These are phyloP conservation scores for Hortiboletus campestris DNA, from an alignment of 768 basidiomycete genomes.

Conservation along the genomic window DNA sequence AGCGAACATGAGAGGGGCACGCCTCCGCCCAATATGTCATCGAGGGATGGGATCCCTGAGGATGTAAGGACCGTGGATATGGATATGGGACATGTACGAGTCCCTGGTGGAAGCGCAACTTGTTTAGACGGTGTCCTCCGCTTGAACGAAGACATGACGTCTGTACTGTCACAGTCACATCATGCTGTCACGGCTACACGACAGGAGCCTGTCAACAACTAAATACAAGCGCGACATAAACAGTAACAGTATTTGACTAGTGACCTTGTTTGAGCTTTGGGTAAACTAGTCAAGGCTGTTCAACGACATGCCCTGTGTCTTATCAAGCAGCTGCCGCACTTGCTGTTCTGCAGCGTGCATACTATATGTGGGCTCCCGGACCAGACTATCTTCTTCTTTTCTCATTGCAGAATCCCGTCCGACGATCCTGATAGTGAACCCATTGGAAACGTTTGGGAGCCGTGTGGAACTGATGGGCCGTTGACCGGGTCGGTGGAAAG, in stretches of 20 bases:
- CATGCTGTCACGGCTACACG: neutral
- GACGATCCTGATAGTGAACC: slow-evolving; percentile 30
- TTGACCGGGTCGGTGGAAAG: slow-evolving; percentile 35
- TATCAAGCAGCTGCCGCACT: slow-evolving; percentile 14
- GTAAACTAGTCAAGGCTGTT: slow-evolving; percentile 28
- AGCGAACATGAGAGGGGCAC: slow-evolving; percentile 78
- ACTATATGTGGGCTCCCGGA: neutral
- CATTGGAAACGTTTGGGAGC: slow-evolving; percentile 33
- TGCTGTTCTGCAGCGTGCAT: neutral
- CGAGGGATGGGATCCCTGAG: slow-evolving; percentile 88
- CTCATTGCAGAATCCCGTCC: slow-evolving; percentile 16
- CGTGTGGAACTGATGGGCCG: slow-evolving; percentile 24
- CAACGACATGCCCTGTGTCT: slow-evolving; percentile 20
- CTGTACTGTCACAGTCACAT: slow-evolving; percentile 13
- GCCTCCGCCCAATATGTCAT: slow-evolving; percentile 93
- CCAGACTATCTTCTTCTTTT: neutral
- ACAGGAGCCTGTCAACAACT: too few species aligned
- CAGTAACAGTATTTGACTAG: too few species aligned
- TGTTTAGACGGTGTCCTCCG: slow-evolving; percentile 52
- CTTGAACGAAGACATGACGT: slow-evolving; percentile 77
- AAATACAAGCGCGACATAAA: neutral
- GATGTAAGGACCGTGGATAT: slow-evolving; percentile 61
- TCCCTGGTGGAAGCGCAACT: slow-evolving; percentile 45
- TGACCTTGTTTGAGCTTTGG: neutral
- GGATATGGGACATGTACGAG: slow-evolving; percentile 57